Evolutionary conservation across 164 flowering plant genomes (phyloP).

Genomic region (Stephania japonica): DNA sequence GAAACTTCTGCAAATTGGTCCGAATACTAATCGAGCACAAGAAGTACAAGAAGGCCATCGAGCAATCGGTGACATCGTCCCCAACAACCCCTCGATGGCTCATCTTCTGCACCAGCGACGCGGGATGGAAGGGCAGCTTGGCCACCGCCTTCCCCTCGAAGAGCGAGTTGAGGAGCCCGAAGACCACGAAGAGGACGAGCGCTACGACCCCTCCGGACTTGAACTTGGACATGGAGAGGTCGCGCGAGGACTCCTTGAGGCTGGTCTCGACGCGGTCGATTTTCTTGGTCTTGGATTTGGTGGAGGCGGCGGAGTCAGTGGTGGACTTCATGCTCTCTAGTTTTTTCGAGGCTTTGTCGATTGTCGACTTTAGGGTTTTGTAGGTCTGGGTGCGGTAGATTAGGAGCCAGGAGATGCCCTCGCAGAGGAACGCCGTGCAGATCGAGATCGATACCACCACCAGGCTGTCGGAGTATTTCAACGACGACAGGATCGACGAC

Average conservation of each 20-base stretch:
- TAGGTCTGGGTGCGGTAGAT: conserved; percentile 92
- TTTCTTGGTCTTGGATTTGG: conserved; percentile 74
- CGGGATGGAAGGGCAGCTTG: conserved; percentile 74
- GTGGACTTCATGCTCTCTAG: conserved; percentile 81
- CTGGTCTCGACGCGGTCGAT: conserved; percentile 89
- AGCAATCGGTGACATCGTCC: conserved; percentile 83
- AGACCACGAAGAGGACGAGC: conserved; percentile 75
- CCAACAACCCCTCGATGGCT: conserved; percentile 79
- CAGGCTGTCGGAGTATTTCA: conserved; percentile 68
- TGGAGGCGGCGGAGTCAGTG: conserved; percentile 17
- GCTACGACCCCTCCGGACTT: conserved; percentile 98
- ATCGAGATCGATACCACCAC: conserved; percentile 72
- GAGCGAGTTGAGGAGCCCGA: conserved; percentile 71
- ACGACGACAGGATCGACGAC: conserved; percentile 31
- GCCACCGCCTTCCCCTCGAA: conserved; percentile 92
- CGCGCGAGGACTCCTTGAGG: conserved; percentile 85
- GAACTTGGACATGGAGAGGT: conserved; percentile 87
- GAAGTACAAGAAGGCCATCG: conserved; percentile 94
- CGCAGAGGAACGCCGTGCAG: conserved; percentile 82
- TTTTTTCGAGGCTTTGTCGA: conserved; percentile 88
- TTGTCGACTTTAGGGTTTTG: conserved; percentile 89
- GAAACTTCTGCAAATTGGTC: conserved; percentile 96
- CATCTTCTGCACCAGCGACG: conserved; percentile 78
- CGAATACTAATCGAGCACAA: conserved; percentile 87
- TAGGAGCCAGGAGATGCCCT: conserved; percentile 88